Percentiles rank a stretch among this genome's conserved stretches.
Conservation (phyloP, 805 yeast genomes). For the Candida nemodendra region DNA sequence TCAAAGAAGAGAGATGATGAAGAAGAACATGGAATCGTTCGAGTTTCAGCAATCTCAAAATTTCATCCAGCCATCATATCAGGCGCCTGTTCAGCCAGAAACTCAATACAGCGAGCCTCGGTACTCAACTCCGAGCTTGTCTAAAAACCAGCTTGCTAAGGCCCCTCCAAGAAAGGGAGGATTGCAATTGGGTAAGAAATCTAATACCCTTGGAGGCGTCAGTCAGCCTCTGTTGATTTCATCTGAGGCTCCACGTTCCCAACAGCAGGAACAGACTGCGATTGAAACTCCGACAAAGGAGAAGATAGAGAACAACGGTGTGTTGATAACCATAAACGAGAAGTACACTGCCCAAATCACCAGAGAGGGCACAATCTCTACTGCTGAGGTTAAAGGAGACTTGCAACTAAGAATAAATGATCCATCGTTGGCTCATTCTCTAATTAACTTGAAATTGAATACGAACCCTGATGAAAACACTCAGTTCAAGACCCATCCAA, state of each 20-base stretch:
- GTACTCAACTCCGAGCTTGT: slow-evolving; percentile 9
- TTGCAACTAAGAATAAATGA: slow-evolving; percentile 84
- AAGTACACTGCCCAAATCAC: slow-evolving; percentile 71
- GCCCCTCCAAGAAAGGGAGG: slow-evolving; percentile 63
- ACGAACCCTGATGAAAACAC: slow-evolving; percentile 45
- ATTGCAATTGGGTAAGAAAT: slow-evolving; percentile 69
- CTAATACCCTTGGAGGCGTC: slow-evolving; percentile 25
- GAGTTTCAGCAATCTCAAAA: slow-evolving; percentile 23
- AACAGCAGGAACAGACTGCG: slow-evolving; percentile 16
- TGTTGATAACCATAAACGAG: slow-evolving; percentile 75
- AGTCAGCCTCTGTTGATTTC: slow-evolving; percentile 31
- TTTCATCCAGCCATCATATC: slow-evolving; percentile 20
- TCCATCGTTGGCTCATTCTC: slow-evolving; percentile 64
- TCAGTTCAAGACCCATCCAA: slow-evolving; percentile 93
- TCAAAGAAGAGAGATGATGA: slow-evolving; percentile 73
- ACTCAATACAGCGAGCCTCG: slow-evolving; percentile 14
- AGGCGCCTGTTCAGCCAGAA: slow-evolving; percentile 24
- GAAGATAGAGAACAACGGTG: slow-evolving; percentile 63
- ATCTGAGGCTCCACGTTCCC: slow-evolving; percentile 23
- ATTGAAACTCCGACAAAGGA: slow-evolving; percentile 27
- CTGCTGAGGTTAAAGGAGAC: slow-evolving; percentile 86
- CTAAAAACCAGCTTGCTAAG: slow-evolving; percentile 16
- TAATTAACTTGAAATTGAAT: slow-evolving; percentile 54
- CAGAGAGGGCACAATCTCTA: slow-evolving; percentile 74
- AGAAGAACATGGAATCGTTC: slow-evolving; percentile 49